Conservation (phyloP, 257 asterid species). For the Knoxia roxburghii region DNA sequence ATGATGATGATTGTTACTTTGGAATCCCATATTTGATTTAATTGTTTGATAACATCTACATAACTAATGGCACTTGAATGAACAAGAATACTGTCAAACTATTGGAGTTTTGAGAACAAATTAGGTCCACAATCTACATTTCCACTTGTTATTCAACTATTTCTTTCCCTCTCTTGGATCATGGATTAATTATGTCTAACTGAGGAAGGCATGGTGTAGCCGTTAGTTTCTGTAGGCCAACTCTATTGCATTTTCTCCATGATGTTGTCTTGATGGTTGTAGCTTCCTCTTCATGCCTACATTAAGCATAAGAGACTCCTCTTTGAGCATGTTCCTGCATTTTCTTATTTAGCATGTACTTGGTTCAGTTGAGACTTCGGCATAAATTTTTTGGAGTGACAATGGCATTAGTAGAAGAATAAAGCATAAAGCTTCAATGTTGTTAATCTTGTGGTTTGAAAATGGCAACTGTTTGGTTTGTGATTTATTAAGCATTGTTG, state of each 20-base stretch:
- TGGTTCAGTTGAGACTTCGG: neutral
- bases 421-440: conserved; percentile 5
- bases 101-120: neutral
- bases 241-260: neutral
- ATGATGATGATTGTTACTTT: neutral
- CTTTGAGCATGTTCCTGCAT: no score
- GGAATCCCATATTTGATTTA: neutral
- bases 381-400: neutral
- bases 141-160: neutral
- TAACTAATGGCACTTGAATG: neutral
- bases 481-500: conserved; percentile 30
- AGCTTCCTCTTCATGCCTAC: neutral
- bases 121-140: neutral
- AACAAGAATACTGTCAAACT: neutral
- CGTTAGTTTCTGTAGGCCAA: neutral
- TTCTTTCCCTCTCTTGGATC: neutral
- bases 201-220: neutral
- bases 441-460: conserved; percentile 1
- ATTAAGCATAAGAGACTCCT: neutral
- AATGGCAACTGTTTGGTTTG: conserved; percentile 16
- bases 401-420: neutral
- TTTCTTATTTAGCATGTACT: neutral
- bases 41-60: neutral
- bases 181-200: neutral
- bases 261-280: neutral